Evolutionary conservation across 2,329 filamentous ascomycete genomes (phyloP).

Genomic region (Colletotrichum salicis): DNA sequence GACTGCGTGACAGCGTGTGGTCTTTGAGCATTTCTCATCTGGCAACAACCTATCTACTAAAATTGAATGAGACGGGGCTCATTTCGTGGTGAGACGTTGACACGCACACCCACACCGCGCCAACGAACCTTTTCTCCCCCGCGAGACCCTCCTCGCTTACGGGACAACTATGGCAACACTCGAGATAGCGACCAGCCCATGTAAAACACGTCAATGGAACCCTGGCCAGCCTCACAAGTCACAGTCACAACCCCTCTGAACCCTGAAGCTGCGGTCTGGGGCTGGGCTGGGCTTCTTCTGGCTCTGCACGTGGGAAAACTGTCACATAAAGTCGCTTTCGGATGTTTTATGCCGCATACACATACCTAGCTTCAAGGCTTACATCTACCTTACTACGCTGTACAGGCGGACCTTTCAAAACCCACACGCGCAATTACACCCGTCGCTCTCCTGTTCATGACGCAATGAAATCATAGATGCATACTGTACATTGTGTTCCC

Average conservation of each 20-base stretch:
- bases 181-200: neutral
- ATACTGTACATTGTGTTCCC: neutral
- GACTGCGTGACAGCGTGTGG: neutral
- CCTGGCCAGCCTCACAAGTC: neutral
- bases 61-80: neutral
- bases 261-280: neutral
- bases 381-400: neutral
- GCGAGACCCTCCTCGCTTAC: neutral
- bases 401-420: neutral
- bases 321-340: neutral
- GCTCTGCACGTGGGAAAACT: neutral
- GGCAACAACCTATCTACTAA: neutral
- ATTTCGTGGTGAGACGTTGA: neutral
- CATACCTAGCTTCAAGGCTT: neutral
- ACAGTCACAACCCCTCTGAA: neutral
- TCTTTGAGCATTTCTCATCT: neutral
- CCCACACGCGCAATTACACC: slow-evolving; percentile 3
- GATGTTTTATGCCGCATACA: neutral
- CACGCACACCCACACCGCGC: neutral
- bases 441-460: neutral
- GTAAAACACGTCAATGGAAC: slow-evolving; percentile 10
- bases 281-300: neutral
- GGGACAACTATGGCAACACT: neutral
- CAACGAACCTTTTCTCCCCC: neutral
- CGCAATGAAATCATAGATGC: neutral